Evolutionary conservation across 2,329 filamentous ascomycete species (phyloP), one percentile per base, ranked within the genome.

Genomic region (Taxawa tesnikishii): DNA sequence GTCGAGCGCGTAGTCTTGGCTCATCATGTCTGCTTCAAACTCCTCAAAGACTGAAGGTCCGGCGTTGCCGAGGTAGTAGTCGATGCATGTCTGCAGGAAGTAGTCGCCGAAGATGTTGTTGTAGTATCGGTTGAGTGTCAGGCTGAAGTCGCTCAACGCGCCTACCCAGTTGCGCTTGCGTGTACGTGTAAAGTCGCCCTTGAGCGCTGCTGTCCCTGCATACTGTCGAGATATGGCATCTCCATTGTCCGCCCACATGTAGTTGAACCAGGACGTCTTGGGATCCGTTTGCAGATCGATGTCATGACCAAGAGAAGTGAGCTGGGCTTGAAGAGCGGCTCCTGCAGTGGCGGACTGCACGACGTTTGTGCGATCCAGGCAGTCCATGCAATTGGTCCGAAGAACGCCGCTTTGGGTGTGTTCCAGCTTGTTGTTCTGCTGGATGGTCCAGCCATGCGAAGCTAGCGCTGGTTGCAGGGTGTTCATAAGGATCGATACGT

Each of bases 381-480:
- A 98, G 50, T 98, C 90, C 90, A 98, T 96, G 55, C 90, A 98
- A 50, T 98, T 98, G 2, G 85, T 94, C 34, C 90, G 71, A n/a
- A 96, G 54, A 5, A 93, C 73, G 1, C 87, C 87, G 15, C 62
- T 66, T 51, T 94, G 87, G 28, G 51, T 54, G 19, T 57, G 54
- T 13, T 56, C 36, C 3, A 60, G 40, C 14, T 54, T 50, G 12
- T 61, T 58, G 17, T 61, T 49, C 6, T 65, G 56, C 10, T 69
- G 53, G 9, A 82, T 69, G 0, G 80, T 84, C 59, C 82, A 85
- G 1, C 82, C 78, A 28, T 79, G 73, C 4, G 67, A 62, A 26
- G 80, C 74, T 8, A 94, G 62, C n/a, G 70, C 75, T 4, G 67
- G 59, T 16, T 70, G 70, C 4, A 96, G 57, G 1, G 65, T 75